A percentile compares a stretch with the other conserved stretches of the same genome.
phyloP scores from a whole-genome alignment of 345 rosid species.

The Moringa oleifera region DNA sequence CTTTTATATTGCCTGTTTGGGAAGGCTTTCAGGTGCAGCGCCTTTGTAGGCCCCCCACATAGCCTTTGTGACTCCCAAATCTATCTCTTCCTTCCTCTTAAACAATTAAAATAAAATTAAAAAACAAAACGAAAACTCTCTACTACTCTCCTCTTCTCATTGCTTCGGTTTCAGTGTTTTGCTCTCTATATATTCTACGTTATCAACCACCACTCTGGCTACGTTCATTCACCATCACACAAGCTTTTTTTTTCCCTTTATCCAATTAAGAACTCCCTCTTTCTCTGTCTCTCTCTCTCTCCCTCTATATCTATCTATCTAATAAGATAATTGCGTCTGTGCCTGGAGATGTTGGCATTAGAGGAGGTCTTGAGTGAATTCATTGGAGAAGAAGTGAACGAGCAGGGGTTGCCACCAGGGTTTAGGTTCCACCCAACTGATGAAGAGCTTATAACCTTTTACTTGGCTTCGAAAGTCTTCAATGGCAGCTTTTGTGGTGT shows the following conservation, averaged over 20 bases:
- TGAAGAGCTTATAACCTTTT: conserved; percentile 88
- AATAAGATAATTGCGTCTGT: not conserved
- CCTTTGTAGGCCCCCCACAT: conserved; percentile 7
- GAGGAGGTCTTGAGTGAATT: conserved; percentile 70
- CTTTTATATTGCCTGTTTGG: conserved; percentile 4
- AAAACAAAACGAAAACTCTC: too few relatives aligned
- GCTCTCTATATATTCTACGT: not conserved
- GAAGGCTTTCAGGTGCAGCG: conserved; percentile 14
- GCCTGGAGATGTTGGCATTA: conserved; percentile 37
- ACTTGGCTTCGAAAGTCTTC: conserved; percentile 83
- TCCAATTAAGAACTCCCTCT: not conserved
- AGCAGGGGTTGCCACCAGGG: conserved; percentile 88
- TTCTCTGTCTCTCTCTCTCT: not conserved
- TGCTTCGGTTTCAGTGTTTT: conserved; percentile 34
- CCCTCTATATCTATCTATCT: not conserved
- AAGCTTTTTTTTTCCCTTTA: not conserved
- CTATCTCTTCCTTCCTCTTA: not conserved
- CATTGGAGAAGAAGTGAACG: conserved; percentile 51
- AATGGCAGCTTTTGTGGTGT: conserved; percentile 66
- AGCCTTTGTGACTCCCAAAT: conserved; percentile 17
- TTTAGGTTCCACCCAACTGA: conserved; percentile 96
- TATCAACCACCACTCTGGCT: not conserved
- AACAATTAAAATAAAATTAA: not conserved
- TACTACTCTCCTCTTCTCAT: not conserved
- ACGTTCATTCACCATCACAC: not conserved